Percentiles rank a stretch among this genome's conserved stretches.
Conservation (phyloP, 768 basidiomycete species). For the Bullera alba region DNA sequence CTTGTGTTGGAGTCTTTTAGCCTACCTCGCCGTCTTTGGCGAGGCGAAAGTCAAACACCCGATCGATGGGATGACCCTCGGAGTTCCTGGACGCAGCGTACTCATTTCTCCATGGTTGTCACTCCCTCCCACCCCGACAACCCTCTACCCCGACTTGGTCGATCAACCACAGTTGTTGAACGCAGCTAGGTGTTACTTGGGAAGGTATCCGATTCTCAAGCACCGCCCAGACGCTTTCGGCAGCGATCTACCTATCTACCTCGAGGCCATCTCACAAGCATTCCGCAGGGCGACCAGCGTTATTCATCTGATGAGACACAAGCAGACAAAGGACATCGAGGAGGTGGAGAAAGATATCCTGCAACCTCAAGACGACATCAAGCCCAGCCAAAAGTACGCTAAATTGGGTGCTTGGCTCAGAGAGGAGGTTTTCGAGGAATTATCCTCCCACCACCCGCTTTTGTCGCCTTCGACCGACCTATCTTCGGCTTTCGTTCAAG, state of each 20-base stretch:
- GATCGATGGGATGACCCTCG: not conserved
- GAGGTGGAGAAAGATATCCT: not conserved
- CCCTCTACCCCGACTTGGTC: slow-evolving; percentile 9
- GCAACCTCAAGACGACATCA: not conserved
- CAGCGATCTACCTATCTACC: not conserved
- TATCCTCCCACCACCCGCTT: slow-evolving; percentile 13
- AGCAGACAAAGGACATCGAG: not conserved
- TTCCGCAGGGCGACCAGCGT: not conserved
- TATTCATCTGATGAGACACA: not conserved
- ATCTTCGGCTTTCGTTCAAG: slow-evolving; percentile 3
- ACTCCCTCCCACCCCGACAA: slow-evolving; percentile 2
- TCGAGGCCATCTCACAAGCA: not conserved
- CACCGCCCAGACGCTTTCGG: slow-evolving; percentile 7
- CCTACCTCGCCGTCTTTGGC: slow-evolving; percentile 6
- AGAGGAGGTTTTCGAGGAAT: not conserved
- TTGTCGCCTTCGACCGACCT: slow-evolving; percentile 7
- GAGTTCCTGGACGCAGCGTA: slow-evolving; percentile 6
- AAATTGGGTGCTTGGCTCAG: not conserved
- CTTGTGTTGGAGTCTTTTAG: slow-evolving; percentile 6
- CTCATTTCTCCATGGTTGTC: slow-evolving; percentile 17
- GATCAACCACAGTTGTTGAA: slow-evolving; percentile 7
- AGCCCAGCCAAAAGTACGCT: not conserved
- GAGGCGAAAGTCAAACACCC: not conserved
- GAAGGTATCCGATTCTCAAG: slow-evolving; percentile 5
- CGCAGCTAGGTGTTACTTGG: slow-evolving; percentile 14